Conservation (phyloP, 2,329 filamentous ascomycete species). For the Pseudogymnoascus sp. region DNA sequence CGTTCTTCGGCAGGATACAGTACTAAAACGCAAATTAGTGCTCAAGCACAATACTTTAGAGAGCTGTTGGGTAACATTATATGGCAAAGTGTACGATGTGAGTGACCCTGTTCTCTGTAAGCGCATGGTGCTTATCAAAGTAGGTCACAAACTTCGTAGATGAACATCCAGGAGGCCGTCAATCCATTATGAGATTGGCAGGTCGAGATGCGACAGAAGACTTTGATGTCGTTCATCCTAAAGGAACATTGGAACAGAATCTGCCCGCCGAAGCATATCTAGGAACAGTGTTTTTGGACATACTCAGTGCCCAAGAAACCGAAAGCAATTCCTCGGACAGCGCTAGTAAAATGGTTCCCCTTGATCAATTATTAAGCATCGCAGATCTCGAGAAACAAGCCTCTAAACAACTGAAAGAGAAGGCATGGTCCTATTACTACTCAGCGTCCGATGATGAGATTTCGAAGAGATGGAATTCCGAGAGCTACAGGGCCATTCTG, state of each 20-base stretch:
- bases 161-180: neutral
- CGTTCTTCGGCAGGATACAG: neutral
- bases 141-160: neutral
- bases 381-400: conserved; percentile 55
- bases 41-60: neutral
- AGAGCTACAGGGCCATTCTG: conserved; percentile 46
- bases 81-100: neutral
- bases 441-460: conserved; percentile 62
- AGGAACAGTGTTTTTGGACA: conserved; percentile 36
- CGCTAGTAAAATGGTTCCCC: conserved; percentile 28
- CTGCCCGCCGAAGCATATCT: conserved; percentile 37
- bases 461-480: conserved; percentile 49
- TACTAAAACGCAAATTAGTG: neutral
- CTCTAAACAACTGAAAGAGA: conserved; percentile 45
- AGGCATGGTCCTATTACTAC: conserved; percentile 63
- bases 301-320: conserved; percentile 19
- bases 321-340: conserved; percentile 30
- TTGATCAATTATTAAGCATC: conserved; percentile 46
- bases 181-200: conserved; percentile 24
- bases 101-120: neutral
- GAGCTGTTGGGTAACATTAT: neutral
- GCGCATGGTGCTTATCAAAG: neutral
- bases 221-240: conserved; percentile 44
- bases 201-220: conserved; percentile 45
- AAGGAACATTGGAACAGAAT: conserved; percentile 38